Base-by-base conservation (phyloP, 257 asterid genomes). In the Solanum dulcamara region DNA sequence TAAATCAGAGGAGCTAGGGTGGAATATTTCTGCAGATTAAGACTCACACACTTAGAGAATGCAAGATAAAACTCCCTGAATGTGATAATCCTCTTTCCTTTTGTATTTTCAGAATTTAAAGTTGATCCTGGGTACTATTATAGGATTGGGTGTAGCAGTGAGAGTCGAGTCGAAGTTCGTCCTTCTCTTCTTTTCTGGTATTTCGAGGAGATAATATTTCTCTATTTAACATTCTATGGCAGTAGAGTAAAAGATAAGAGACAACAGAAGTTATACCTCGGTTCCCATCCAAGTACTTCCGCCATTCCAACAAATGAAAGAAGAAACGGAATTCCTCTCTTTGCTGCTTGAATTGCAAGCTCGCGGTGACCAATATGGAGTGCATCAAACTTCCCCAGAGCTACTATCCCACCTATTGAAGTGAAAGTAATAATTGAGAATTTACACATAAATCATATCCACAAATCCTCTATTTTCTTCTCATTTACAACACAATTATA, bases 341-440 rank as follows among this genome's bases (percentile, higher is more conserved):
- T 92, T 6, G 99, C 90, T 15, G 99, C 98, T 88, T 96, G 99
- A 86, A 96, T 94, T 67, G 96, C 99, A 88, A 96, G 97, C 89
- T 95, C 98, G 70, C 99, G 95, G 83, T 96, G 99, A 89, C 99
- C 99, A 75, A 95, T 92, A 87, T 96, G 99, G 89, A 96, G 98
- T 83, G 99, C 99, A 88, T 96, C 99, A 86, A 96, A 96, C 91
- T 95, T 96, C 83, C 99, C 99, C 87, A 96, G 84, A 80, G 99
- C 99, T 64, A 96, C 98, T 79, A 96, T 90, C 74, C 98, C 99
- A 64, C 99, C 99, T 95, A 81, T 85, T 50, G 55, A 72, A 80
- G 82, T 5, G 59, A 68, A 84, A 50, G 46, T 85, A 87, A 84
- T 38, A 84, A 84, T 67, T 35, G 83, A 64, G 32, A 80, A 35